Evolutionary conservation across 2,329 filamentous ascomycete species (phyloP), one percentile per base, ranked within the genome.

Genomic region (Aspergillus sp.): DNA sequence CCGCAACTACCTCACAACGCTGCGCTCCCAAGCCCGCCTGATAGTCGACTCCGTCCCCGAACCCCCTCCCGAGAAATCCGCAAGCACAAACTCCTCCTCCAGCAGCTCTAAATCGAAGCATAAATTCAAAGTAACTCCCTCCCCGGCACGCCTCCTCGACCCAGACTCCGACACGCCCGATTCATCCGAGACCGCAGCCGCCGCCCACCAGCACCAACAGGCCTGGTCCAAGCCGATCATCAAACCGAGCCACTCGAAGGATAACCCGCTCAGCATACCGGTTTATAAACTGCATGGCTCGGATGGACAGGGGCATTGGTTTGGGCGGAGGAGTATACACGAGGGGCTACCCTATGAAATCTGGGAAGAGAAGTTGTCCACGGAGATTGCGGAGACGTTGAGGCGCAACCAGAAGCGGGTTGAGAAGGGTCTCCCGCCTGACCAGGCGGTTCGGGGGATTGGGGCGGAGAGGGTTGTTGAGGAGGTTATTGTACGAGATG

Each of bases 281-380:
- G 86, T 97, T 23, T 96, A 90, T 77, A 96, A 96, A 73, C 82
- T 95, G 59, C 78, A 82, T 0, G 85, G 88, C 2, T 88, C 90
- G 66, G 93, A 98, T 73, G 87, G 91, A 39, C 88, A 88, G 63
- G 93, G 93, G 2, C 82, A 90, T 7, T 98, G 93, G 93, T 98
- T 97, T 74, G 91, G 91, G 23, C 81, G 93, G 55, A 81, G 89
- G 49, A 96, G 91, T 70, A 81, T 96, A 19, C 92, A 97, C 68
- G 86, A 90, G 65, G 90, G 88, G 0, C 72, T 96, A 19, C 81
- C 87, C 0, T 96, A 96, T 72, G 82, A 84, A 19, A 87, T 85
- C 70, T 96, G 91, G 87, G 89, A 87, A 77, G 81, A 81, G 51
- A 91, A 89, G 3, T 82, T 97, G 68, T 82, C 90, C 70, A 81